These are phyloP conservation scores for Monilinia fructicola DNA, from an alignment of 2,329 filamentous ascomycete genomes.

Conservation along the genomic window DNA sequence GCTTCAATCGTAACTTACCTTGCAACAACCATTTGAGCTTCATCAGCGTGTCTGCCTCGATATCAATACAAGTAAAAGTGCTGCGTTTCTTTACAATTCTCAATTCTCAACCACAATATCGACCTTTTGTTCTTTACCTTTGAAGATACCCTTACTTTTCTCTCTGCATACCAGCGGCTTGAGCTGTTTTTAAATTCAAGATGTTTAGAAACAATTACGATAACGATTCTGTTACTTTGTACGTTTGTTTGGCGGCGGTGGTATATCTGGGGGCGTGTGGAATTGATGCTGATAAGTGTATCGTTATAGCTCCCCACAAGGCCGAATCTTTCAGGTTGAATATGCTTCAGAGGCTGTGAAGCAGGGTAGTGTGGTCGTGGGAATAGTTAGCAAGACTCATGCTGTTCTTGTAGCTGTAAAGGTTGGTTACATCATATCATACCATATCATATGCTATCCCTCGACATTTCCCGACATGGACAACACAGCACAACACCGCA, in stretches of 20 bases:
- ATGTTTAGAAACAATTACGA: conserved; percentile 99
- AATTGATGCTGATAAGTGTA: conserved; percentile 34
- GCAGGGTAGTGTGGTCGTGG: conserved; percentile 97
- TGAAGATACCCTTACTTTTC: conserved; percentile 21
- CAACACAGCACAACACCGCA: neutral
- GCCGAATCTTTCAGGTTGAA: conserved; percentile 99
- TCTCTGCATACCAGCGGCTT: conserved; percentile 9
- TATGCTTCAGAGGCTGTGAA: conserved; percentile 99
- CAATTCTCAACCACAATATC: conserved; percentile 20
- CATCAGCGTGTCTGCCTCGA: conserved; percentile 40
- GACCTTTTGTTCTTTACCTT: conserved; percentile 10
- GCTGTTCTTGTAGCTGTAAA: conserved; percentile 94
- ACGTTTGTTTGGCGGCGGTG: conserved; percentile 45
- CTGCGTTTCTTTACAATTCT: neutral
- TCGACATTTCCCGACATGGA: neutral
- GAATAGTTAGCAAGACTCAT: conserved; percentile 96
- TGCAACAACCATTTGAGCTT: conserved; percentile 31
- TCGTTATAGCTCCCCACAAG: conserved; percentile 84
- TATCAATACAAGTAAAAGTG: conserved; percentile 15
- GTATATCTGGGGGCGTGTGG: neutral
- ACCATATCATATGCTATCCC: neutral
- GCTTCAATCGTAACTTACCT: conserved; percentile 16
- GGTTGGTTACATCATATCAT: conserved; percentile 52
- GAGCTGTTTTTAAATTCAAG: conserved; percentile 43
- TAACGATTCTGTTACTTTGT: conserved; percentile 99